These are phyloP conservation scores for Azolla pinnata DNA, from an alignment of 75 land plant genomes.

Conservation along the genomic window DNA sequence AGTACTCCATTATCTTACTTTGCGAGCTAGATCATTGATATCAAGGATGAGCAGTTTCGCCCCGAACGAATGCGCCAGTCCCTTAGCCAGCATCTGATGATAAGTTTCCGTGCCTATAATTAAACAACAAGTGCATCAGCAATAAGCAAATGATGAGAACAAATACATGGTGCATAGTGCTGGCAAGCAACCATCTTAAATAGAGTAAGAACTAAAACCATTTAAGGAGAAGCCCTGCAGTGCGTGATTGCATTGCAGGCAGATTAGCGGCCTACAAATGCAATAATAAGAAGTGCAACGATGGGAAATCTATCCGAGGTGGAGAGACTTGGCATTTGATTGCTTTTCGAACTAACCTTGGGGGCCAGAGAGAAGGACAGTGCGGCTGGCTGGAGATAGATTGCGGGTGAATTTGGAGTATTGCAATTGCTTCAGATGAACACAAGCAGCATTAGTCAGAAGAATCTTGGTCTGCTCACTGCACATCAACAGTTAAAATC, in stretches of 20 bases:
- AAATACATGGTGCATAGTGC: not conserved
- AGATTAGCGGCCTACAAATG: too few species aligned
- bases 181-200: too few species aligned
- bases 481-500: conserved; percentile 13
- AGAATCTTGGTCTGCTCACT: conserved; percentile 71
- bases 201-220: too few species aligned
- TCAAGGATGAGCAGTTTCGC: conserved; percentile 72
- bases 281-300: too few species aligned
- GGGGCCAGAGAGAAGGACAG: conserved; percentile 72
- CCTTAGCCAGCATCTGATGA: conserved; percentile 86
- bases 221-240: too few species aligned
- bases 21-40: conserved; percentile 58
- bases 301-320: too few species aligned
- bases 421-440: conserved; percentile 64
- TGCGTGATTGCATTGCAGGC: too few species aligned
- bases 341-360: conserved; percentile 55
- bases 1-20: too few species aligned
- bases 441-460: conserved; percentile 71
- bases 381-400: conserved; percentile 75
- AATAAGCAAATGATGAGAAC: not conserved
- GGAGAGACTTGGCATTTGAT: too few species aligned
- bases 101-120: conserved; percentile 41
- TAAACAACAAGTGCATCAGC: not conserved
- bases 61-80: conserved; percentile 68
- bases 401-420: conserved; percentile 57